A percentile compares a stretch with the other conserved stretches of the same genome.
These are phyloP conservation scores for Fusarium sp. DNA, from an alignment of 2,329 filamentous ascomycete genomes.

Conservation along the genomic window DNA sequence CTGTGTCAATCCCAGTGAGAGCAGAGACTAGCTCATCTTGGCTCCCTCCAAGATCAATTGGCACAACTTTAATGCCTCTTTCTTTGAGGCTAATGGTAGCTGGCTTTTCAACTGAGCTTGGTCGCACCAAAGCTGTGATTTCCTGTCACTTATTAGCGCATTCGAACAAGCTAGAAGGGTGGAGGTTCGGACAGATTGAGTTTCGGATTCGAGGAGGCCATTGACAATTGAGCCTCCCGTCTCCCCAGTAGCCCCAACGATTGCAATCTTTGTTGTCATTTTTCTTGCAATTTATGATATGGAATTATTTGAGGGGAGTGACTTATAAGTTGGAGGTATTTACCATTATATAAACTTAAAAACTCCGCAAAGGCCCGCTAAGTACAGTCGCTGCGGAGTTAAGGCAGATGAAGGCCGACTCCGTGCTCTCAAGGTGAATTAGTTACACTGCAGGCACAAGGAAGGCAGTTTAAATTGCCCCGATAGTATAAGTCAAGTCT, in stretches of 20 bases:
- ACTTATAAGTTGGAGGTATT: not conserved
- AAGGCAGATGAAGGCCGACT: not conserved
- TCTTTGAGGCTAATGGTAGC: slow-evolving; percentile 51
- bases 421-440: not conserved
- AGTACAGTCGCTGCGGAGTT: not conserved
- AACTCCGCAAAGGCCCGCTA: not conserved
- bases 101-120: slow-evolving; percentile 57
- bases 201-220: slow-evolving; percentile 46
- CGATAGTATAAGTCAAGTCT: not conserved
- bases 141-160: slow-evolving; percentile 43
- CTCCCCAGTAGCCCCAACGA: slow-evolving; percentile 54
- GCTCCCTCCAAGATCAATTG: slow-evolving; percentile 53
- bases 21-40: slow-evolving; percentile 53
- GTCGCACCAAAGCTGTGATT: slow-evolving; percentile 57
- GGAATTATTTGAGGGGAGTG: not conserved
- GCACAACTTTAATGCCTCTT: slow-evolving; percentile 54
- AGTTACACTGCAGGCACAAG: not conserved
- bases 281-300: not conserved
- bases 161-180: not conserved
- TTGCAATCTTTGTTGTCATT: slow-evolving; percentile 37
- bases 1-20: slow-evolving; percentile 54
- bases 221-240: slow-evolving; percentile 53
- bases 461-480: not conserved
- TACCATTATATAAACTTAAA: no score
- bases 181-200: slow-evolving; percentile 37